Conservation (phyloP, 192 early-diverging fungal genomes). For the Backusella parvicylindrica region DNA sequence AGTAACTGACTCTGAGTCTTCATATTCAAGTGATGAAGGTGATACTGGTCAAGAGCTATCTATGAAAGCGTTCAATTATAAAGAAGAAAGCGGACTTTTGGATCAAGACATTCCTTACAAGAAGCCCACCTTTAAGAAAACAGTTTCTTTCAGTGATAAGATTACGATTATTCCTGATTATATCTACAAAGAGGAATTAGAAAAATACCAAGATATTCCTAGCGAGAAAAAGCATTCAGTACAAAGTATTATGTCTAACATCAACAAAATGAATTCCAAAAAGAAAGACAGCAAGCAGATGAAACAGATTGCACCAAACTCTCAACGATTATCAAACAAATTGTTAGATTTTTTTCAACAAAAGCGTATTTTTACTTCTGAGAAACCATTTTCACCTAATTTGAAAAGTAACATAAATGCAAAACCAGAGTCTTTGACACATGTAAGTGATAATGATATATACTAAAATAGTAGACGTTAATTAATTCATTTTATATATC, state of each 20-base stretch:
- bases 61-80: not conserved
- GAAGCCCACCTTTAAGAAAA: too few relatives aligned
- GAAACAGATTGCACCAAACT: not conserved
- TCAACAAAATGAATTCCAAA: not conserved
- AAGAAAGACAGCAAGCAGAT: not conserved
- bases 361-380: not conserved
- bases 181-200: not conserved
- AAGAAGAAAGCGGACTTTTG: too few relatives aligned
- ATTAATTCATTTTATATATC: not conserved
- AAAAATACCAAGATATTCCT: not conserved
- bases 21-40: not conserved
- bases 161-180: not conserved
- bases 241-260: not conserved
- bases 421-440: not conserved
- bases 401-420: not conserved
- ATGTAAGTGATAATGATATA: not conserved
- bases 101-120: too few relatives aligned
- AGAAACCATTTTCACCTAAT: not conserved
- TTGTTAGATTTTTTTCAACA: not conserved
- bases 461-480: not conserved
- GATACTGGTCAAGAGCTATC: not conserved
- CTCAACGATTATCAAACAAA: not conserved
- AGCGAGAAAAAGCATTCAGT: not conserved
- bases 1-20: not conserved
- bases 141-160: not conserved